Conservation (phyloP, 495 filamentous ascomycete species). For the Barbatosphaeria neglecta region DNA sequence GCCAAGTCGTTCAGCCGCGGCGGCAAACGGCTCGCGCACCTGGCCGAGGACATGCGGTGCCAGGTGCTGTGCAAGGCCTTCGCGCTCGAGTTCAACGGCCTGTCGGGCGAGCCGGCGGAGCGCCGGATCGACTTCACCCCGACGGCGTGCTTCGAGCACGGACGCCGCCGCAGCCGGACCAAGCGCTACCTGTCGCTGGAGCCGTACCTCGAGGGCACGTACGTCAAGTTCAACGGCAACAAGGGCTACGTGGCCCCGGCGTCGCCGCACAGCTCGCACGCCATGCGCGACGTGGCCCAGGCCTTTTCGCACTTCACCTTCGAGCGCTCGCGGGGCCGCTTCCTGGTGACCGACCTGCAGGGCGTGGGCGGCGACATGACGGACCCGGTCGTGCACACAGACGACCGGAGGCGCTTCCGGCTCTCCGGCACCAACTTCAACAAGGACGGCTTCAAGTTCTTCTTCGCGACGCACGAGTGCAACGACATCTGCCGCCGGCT, state of each 20-base stretch:
- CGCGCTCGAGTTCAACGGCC: constrained; percentile 29
- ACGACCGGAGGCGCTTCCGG: constrained; percentile 15
- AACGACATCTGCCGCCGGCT: constrained; percentile 28
- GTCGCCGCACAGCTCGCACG: constrained; percentile 2
- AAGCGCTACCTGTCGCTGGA: constrained; percentile 14
- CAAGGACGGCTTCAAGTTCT: constrained; percentile 25
- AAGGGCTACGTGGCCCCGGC: constrained; percentile 18
- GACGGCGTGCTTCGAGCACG: constrained; percentile 14
- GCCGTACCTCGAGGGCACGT: constrained; percentile 20
- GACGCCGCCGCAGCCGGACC: neutral
- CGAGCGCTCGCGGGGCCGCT: constrained; percentile 24
- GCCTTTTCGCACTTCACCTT: constrained; percentile 33
- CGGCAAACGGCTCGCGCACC: constrained; percentile 12
- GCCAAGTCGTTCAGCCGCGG: constrained; percentile 18
- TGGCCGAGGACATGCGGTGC: constrained; percentile 21
- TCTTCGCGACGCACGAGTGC: constrained; percentile 22
- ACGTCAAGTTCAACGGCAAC: constrained; percentile 31
- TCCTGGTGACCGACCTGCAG: constrained; percentile 22
- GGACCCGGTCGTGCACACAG: constrained; percentile 23
- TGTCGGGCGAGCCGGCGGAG: constrained; percentile 6
- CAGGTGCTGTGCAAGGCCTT: constrained; percentile 28
- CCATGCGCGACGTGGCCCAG: constrained; percentile 19
- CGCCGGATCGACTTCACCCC: constrained; percentile 23
- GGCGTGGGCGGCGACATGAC: constrained; percentile 21
- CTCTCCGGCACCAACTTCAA: constrained; percentile 15